Percentiles rank a stretch among this genome's conserved stretches.
Conservation (phyloP, 2,329 filamentous ascomycete genomes). For the Aspergillus tubingensis region DNA sequence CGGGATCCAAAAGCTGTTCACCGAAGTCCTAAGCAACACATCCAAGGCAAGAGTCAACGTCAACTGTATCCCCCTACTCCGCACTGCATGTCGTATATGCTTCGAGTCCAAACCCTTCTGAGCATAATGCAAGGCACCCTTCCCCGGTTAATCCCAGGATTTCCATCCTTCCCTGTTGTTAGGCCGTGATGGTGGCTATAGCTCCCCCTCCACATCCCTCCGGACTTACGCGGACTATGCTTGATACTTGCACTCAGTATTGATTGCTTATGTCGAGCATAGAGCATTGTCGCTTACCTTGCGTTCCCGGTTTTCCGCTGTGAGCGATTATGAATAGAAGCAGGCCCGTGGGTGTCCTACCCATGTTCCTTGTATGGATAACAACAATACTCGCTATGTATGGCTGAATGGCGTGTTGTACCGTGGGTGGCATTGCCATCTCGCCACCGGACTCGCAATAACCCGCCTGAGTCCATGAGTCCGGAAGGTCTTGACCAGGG, state of each 20-base stretch:
- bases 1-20: not conserved
- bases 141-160: not conserved
- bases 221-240: not conserved
- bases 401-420: conserved; percentile 5
- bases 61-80: conserved; percentile 2
- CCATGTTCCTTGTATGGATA: not conserved
- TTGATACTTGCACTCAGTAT: not conserved
- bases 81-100: conserved; percentile 6
- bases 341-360: not conserved
- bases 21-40: not conserved
- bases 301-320: not conserved
- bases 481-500: conserved; percentile 15
- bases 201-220: not conserved
- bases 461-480: conserved; percentile 16
- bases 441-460: conserved; percentile 17
- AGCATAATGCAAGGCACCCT: conserved; percentile 10
- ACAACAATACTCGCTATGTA: conserved; percentile 1
- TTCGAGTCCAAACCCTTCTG: not conserved
- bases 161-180: not conserved
- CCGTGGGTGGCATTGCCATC: conserved; percentile 12
- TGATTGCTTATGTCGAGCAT: not conserved
- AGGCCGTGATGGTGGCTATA: not conserved
- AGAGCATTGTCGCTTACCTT: not conserved
- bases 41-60: not conserved
- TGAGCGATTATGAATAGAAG: conserved; percentile 6